Conservation (phyloP, 2,329 filamentous ascomycete genomes). For the Zymoseptoria brevis region DNA sequence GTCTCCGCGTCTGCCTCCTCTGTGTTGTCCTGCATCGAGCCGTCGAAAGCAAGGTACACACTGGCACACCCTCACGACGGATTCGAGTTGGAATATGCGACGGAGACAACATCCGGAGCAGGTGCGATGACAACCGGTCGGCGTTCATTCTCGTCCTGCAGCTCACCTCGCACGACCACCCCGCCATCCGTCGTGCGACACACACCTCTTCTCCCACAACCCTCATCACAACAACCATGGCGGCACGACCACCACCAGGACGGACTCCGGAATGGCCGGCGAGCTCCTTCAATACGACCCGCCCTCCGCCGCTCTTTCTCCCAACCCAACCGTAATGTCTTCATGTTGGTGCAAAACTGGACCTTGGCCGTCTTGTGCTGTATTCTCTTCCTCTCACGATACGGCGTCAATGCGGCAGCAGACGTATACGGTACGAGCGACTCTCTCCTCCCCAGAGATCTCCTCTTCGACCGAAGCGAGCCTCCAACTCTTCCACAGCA, state of each 20-base stretch:
- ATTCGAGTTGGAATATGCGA: slow-evolving; percentile 14
- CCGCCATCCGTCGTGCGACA: slow-evolving; percentile 17
- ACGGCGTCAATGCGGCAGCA: slow-evolving; percentile 13
- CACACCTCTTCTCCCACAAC: not conserved
- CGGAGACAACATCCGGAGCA: slow-evolving; percentile 12
- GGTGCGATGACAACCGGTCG: slow-evolving; percentile 22
- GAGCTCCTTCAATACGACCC: not conserved
- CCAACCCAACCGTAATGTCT: not conserved
- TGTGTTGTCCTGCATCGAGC: not conserved
- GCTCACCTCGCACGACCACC: slow-evolving; percentile 12
- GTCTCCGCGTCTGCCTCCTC: not conserved
- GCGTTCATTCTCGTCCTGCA: slow-evolving; percentile 21
- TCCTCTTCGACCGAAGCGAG: slow-evolving; percentile 24
- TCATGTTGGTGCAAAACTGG: slow-evolving; percentile 2
- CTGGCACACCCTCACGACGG: not conserved
- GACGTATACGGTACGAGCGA: slow-evolving; percentile 10
- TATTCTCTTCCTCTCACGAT: slow-evolving; percentile 16
- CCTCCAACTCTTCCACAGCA: slow-evolving; percentile 16
- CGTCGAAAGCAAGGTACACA: not conserved
- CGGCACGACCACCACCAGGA: not conserved
- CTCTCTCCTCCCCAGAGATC: slow-evolving; percentile 9
- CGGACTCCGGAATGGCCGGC: not conserved
- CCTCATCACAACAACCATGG: slow-evolving; percentile 1
- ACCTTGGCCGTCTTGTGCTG: slow-evolving; percentile 14
- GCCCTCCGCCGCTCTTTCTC: not conserved